Evolutionary conservation across 2,329 filamentous ascomycete species (phyloP), one percentile per base, ranked within the genome.

Genomic region (Fusarium sp.): DNA sequence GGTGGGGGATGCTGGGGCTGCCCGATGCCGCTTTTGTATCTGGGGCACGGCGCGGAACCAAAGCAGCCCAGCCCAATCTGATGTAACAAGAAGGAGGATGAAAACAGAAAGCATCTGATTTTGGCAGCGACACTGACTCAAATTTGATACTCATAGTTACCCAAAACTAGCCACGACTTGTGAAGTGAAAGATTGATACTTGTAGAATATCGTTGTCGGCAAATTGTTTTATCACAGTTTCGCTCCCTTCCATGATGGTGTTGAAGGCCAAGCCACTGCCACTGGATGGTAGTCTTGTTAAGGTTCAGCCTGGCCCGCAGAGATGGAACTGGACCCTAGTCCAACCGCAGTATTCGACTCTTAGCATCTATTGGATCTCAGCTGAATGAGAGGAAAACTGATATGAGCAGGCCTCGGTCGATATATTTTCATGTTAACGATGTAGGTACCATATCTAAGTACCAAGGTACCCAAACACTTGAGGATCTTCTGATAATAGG

Each of bases 1-100:
- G 41, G 67, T 68, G 67, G 55, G 62, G 59, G 62, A 30, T 46
- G 42, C 45, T 67, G 57, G 66, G 62, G 62, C 66, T 59, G 57
- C 50, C 67, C 43, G 58, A 56, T 58, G 37, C 37, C 32, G 56
- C 53, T 46, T 55, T 45, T 62, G 56, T 51, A 28, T 21, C 23
- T 42, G 32, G 23, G 57, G 46, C 40, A 64, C 54, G 46, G 63
- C 56, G 59, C 55, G 47, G 68, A 63, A 37, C 34, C 34, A 11
- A 37, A 69, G 55, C 59, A 64, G 50, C 54, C 62, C 58, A 64
- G 50, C 54, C 62, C 46, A 45, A 55, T 49, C 48, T 60, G 42
- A 51, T 71, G 50, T 50, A 63, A 40, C 49, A 59, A 60, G 59
- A 46, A 37, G 21, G 34, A 37, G 34, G 34, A 18, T n/a, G 34